Evolutionary conservation across 176 grass and related monocot genomes (phyloP).

Genomic region (Echinochloa phyllopogon): DNA sequence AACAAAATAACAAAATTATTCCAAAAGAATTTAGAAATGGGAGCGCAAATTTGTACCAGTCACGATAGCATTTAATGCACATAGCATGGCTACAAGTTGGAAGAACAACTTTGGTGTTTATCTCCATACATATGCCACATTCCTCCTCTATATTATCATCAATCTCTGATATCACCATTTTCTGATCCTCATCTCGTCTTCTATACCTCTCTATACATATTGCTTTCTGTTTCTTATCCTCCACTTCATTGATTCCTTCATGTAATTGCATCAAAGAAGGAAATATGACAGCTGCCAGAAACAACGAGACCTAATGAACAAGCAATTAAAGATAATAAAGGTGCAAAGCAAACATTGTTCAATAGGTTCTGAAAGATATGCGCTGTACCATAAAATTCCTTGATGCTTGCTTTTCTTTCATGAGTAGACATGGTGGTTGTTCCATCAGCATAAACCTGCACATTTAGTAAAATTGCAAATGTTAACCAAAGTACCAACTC

Average conservation of each 20-base stretch:
- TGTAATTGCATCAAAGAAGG: conserved; percentile 88
- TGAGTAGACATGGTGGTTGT: conserved; percentile 93
- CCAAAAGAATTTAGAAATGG: conserved; percentile 30
- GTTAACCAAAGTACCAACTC: not conserved
- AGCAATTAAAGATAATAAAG: conserved; percentile 37
- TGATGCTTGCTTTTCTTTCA: conserved; percentile 91
- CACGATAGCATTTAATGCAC: conserved; percentile 93
- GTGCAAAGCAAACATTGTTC: not conserved
- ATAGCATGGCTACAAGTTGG: conserved; percentile 88
- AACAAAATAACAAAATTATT: conserved; percentile 4
- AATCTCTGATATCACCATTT: conserved; percentile 67
- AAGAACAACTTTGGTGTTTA: conserved; percentile 74
- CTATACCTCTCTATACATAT: conserved; percentile 75
- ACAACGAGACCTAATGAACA: conserved; percentile 26
- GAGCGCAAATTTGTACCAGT: conserved; percentile 66
- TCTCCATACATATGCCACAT: conserved; percentile 98
- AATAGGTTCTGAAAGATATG: not conserved
- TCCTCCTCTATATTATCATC: conserved; percentile 90
- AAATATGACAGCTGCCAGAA: conserved; percentile 79
- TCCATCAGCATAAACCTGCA: conserved; percentile 87
- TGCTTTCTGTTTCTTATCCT: conserved; percentile 78
- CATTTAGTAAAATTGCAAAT: conserved; percentile 1
- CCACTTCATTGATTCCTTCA: conserved; percentile 79
- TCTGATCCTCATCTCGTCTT: conserved; percentile 66
- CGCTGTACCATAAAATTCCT: conserved; percentile 83